Conservation (phyloP, 2,329 filamentous ascomycete genomes). For the Acrocalymma vagum region DNA sequence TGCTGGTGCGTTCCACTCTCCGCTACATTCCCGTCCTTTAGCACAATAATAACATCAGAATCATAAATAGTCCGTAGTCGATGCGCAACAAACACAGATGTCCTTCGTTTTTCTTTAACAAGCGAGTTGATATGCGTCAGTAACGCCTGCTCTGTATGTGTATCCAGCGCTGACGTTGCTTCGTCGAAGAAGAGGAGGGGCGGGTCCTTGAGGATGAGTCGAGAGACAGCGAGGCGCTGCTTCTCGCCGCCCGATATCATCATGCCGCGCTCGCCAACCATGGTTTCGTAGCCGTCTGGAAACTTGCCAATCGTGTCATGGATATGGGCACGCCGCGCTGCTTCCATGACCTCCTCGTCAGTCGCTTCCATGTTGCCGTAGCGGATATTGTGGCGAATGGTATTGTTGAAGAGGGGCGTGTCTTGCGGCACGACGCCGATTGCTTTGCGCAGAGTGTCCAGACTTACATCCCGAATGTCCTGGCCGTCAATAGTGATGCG, state of each 20-base stretch:
- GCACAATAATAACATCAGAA: conserved; percentile 87
- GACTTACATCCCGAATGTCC: conserved; percentile 81
- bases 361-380: conserved; percentile 86
- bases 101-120: conserved; percentile 84
- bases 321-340: conserved; percentile 83
- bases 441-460: conserved; percentile 82
- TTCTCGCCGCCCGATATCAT: conserved; percentile 98
- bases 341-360: conserved; percentile 75
- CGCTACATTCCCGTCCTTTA: conserved; percentile 83
- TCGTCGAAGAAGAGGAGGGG: conserved; percentile 94
- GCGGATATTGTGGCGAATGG: conserved; percentile 92
- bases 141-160: conserved; percentile 89
- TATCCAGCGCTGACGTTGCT: conserved; percentile 90
- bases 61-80: conserved; percentile 93
- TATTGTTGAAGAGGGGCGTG: conserved; percentile 96
- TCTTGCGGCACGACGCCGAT: conserved; percentile 98
- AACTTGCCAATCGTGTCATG: conserved; percentile 77
- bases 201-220: conserved; percentile 87
- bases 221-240: conserved; percentile 84
- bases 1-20: conserved; percentile 89
- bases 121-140: conserved; percentile 94
- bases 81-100: conserved; percentile 95
- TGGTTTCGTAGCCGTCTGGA: conserved; percentile 88
- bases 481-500: conserved; percentile 92
- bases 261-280: conserved; percentile 91